phyloP scores from a whole-genome alignment of 768 basidiomycete species.

The Terana coerulea region DNA sequence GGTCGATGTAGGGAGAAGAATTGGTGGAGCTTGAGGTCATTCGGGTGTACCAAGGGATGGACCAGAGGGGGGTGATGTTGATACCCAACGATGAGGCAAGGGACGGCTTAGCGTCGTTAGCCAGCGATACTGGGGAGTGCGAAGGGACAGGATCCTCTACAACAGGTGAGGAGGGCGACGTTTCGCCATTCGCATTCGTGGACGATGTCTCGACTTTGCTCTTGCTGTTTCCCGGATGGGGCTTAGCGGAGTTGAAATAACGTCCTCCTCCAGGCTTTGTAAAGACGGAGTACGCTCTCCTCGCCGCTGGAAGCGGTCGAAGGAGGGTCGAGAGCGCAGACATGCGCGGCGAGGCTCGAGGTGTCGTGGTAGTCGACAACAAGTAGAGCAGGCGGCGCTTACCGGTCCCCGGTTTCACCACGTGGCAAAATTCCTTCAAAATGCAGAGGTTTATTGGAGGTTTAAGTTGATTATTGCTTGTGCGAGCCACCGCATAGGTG shows the following conservation, averaged over 20 bases:
- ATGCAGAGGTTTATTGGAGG: not conserved
- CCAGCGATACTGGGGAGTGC: not conserved
- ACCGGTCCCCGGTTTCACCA: not conserved
- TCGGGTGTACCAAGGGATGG: slow-evolving; percentile 57
- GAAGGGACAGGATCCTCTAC: slow-evolving; percentile 9
- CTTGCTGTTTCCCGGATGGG: slow-evolving; percentile 33
- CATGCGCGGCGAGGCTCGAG: slow-evolving; percentile 19
- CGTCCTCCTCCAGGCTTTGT: slow-evolving; percentile 74
- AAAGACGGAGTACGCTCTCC: slow-evolving; percentile 72
- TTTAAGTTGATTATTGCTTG: not conserved
- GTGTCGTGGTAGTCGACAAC: slow-evolving; percentile 7
- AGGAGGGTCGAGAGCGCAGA: slow-evolving; percentile 52
- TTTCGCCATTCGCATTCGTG: slow-evolving; percentile 15
- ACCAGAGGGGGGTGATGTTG: slow-evolving; percentile 20
- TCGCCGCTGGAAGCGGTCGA: slow-evolving; percentile 41
- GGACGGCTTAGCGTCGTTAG: slow-evolving; percentile 4
- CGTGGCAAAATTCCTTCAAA: not conserved
- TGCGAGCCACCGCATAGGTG: too few species aligned
- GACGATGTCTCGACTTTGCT: slow-evolving; percentile 33
- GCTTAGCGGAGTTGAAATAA: slow-evolving; percentile 72
- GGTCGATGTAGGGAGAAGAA: slow-evolving; percentile 85
- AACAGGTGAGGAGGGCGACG: not conserved
- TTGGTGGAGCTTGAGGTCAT: slow-evolving; percentile 76
- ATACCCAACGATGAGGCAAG: not conserved
- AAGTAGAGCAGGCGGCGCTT: slow-evolving; percentile 3